Evolutionary conservation across 1,284 basidiomycete genomes (phyloP), one percentile per base, ranked within the genome.

Genomic region (Cryptococcus wingfieldii): DNA sequence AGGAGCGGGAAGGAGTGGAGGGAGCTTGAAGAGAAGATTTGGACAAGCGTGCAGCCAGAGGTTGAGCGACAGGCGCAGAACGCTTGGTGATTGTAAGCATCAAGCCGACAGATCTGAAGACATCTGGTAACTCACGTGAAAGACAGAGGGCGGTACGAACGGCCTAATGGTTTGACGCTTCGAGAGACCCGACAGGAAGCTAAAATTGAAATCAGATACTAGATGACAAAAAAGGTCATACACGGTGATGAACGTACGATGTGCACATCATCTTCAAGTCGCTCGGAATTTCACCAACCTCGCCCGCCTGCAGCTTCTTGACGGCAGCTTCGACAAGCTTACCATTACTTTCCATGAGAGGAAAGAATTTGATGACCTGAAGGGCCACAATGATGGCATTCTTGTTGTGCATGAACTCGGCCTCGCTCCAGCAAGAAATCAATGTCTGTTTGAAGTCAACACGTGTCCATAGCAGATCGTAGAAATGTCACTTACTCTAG

Each of bases 331-430:
- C 82, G 47, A 97, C 80, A 19, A 76, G 78, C 8, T 80, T 71
- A n/a, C 78, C 79, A 41, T 77, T 67, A 5, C 60, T 82, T 18
- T 83, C 77, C 46, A 85, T 82, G 34, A 89, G 70, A 16, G 94
- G 94, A 77, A 93, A 95, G 48, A 88, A 86, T 2, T 89, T 86
- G 45, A 94, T 81, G 37, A 97, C 84, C 71, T 94, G 89, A 66
- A 92, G 90, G 56, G 94, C 80, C 25, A 96, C 86, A 46, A 93
- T 83, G 69, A 96, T 88, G 12, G 89, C 84, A 69, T 97, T 97
- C 75, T 93, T 92, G 55, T 95, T 88, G 68, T 91, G 90, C 88
- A 95, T 93, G 73, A 92, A 96, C 68, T 93, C 91, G 46, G 61
- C 60, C 67, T 57, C 74, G 58, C 48, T 64, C 68, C 64, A 80